Evolutionary conservation across 306 rosid genomes (phyloP), one percentile per base, ranked within the genome.

Genomic region (Inga laurina): DNA sequence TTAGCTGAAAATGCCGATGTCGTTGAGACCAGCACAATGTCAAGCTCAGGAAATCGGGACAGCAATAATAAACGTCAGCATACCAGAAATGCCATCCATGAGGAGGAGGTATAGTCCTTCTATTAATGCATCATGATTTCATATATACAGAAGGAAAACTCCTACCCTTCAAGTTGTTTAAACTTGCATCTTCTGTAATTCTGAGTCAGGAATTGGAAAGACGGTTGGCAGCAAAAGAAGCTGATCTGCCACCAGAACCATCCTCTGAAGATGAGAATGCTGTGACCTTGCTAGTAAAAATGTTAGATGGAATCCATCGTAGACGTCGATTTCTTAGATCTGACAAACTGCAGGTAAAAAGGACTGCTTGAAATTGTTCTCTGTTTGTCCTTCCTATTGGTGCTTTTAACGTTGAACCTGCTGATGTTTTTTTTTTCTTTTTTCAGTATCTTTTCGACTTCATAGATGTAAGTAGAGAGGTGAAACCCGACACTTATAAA

Each of bases 251-350:
- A 19, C 84, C 85, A 18, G 99, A 96, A 85, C 98, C 99, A 87
- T 84, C 93, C 77, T 66, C 91, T 6, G 88, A 88, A 80, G 90
- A 90, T 84, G 97, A 90, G 45, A 90, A 88, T 84, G 93, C 97
- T 72, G 93, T 96, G 46, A 94, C 88, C 79, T 88, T 96, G 79
- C 71, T 87, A 77, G 98, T 96, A 85, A 90, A 90, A 81, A 94
- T 96, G 99, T 95, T 97, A 52, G 94, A 96, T 89, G 99, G 99
- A 67, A 96, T 89, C 77, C 97, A 95, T 76, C 98, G 88, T 0
- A 98, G 98, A 27, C 99, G 99, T 66, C 93, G 94, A 66, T 96
- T 96, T 87, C 92, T 91, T 83, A 94, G 87, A 87, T 88, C 98
- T 30, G 89, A 96, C 86, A 92, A 88, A 70, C 93, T 96, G 76